Percentiles rank a stretch among this genome's conserved stretches.
These are phyloP conservation scores for Dittrichia graveolens DNA, from an alignment of 129 eudicot genomes.

Conservation along the genomic window DNA sequence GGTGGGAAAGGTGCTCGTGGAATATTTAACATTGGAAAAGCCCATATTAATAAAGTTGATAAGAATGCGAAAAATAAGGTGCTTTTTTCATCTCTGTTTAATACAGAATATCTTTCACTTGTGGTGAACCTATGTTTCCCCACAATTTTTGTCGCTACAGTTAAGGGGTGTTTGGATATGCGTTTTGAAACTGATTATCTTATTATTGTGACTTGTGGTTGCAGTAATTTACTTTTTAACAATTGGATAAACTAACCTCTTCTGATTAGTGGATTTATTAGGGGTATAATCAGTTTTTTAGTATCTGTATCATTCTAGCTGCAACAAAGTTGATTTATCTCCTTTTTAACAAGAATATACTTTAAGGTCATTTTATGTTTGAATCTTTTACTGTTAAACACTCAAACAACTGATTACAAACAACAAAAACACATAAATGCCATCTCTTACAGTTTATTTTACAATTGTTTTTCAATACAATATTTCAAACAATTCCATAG, in stretches of 20 bases:
- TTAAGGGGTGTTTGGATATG: not conserved
- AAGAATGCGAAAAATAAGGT: conserved; percentile 81
- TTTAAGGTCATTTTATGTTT: not conserved
- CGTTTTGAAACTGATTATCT: not conserved
- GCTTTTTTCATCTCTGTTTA: conserved; percentile 12
- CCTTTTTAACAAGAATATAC: not conserved
- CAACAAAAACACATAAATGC: not conserved
- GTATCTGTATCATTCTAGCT: not conserved
- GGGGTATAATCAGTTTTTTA: not conserved
- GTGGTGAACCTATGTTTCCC: not conserved
- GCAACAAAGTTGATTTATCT: not conserved
- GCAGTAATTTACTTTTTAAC: not conserved
- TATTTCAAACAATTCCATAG: not conserved
- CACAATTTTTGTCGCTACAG: conserved; percentile 2
- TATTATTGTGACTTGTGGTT: not conserved
- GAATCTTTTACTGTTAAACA: not conserved
- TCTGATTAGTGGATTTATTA: not conserved
- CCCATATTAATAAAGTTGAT: conserved; percentile 65
- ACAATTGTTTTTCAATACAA: not conserved
- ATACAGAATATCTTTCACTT: not conserved
- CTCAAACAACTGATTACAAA: not conserved
- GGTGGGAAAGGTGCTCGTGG: conserved; percentile 81
- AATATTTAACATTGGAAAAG: conserved; percentile 72
- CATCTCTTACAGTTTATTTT: not conserved
- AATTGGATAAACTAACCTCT: not conserved